These are phyloP conservation scores for Pseudogymnoascus sp. DNA, from an alignment of 2,329 filamentous ascomycete species.

Conservation along the genomic window DNA sequence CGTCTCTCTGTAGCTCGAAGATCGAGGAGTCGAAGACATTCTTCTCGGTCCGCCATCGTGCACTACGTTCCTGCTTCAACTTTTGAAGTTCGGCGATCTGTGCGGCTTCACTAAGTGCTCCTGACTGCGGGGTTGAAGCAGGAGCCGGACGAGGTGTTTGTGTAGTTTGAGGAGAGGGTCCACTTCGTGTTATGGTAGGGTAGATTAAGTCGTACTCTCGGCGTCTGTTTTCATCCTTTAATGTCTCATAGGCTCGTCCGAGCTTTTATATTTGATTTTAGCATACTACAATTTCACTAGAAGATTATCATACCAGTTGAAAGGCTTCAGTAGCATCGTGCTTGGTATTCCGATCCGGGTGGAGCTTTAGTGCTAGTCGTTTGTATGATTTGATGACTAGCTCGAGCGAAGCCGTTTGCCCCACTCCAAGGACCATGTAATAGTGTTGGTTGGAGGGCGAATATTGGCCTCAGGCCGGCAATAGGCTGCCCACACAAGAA, in stretches of 20 bases:
- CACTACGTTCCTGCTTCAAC: slow-evolving; percentile 25
- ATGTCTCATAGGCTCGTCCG: slow-evolving; percentile 30
- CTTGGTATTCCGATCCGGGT: slow-evolving; percentile 29
- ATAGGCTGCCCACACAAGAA: too few species aligned
- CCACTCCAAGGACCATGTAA: slow-evolving; percentile 28
- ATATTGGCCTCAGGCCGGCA: too few species aligned
- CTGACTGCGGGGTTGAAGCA: background rate
- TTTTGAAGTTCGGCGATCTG: slow-evolving; percentile 25
- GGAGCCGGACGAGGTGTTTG: slow-evolving; percentile 9
- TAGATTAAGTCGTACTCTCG: slow-evolving; percentile 29
- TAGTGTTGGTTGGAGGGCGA: too few species aligned
- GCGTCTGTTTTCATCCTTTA: slow-evolving; percentile 28
- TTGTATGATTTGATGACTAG: slow-evolving; percentile 28
- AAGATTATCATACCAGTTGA: slow-evolving; percentile 26
- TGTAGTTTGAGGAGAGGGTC: slow-evolving; percentile 8
- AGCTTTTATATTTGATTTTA: slow-evolving; percentile 23
- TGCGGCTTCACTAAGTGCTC: slow-evolving; percentile 18
- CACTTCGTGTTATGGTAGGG: slow-evolving; percentile 13
- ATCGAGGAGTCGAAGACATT: slow-evolving; percentile 19
- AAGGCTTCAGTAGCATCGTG: slow-evolving; percentile 29
- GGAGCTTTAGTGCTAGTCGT: slow-evolving; percentile 30
- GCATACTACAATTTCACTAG: background rate
- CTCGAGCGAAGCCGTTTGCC: slow-evolving; percentile 23
- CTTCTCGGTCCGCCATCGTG: slow-evolving; percentile 24
- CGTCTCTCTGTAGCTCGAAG: slow-evolving; percentile 17